Base-by-base conservation (phyloP, 2,329 filamentous ascomycete genomes). In the Microdochium trichocladiopsis region DNA sequence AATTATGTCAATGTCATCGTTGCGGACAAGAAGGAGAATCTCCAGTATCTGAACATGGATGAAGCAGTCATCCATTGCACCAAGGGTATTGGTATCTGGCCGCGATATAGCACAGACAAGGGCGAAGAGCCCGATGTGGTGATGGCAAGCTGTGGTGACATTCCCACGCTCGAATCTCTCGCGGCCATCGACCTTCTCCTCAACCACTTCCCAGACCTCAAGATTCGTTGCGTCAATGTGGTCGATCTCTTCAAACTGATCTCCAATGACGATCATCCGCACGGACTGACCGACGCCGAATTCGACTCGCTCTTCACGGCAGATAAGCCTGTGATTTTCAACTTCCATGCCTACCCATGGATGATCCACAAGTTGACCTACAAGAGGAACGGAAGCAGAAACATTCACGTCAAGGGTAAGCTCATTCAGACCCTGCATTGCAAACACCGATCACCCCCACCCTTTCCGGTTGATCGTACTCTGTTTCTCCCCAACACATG, bases 1-100 rank as follows among this genome's bases (percentile, higher is more conserved):
- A 91, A 90, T 75, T 91, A 92, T 64, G 87, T 92, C 70, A 92
- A 92, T 63, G 86, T 90, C 48, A 74, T 92, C 49, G 87, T 91
- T 1, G 82, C 87, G 47, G 88, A 91, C 70, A 92, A 92, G 72
- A 87, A 91, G 65, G 80, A 87, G 41, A 87, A 90, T 62, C 76
- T 90, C 22, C 87, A 91, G 63, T 91, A 82, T 66, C 78, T 90
- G n/a, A 71, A 74, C 58, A 88, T 89, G 80, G 83, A 90, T 1
- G 78, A 82, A 54, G 88, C 88, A 2, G 73, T 90, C 51, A 76
- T 82, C 55, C 88, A 92, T 69, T 92, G 88, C 73, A 87, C 84
- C 53, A 90, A 90, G 70, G 88, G 88, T 49, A 78, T 86, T 47
- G 86, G 87, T 41, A 89, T 91, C 68, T 91, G 87, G 88, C 77